These are phyloP conservation scores for Trichocomaceae sp. DNA, from an alignment of 2,329 filamentous ascomycete genomes.

Conservation along the genomic window DNA sequence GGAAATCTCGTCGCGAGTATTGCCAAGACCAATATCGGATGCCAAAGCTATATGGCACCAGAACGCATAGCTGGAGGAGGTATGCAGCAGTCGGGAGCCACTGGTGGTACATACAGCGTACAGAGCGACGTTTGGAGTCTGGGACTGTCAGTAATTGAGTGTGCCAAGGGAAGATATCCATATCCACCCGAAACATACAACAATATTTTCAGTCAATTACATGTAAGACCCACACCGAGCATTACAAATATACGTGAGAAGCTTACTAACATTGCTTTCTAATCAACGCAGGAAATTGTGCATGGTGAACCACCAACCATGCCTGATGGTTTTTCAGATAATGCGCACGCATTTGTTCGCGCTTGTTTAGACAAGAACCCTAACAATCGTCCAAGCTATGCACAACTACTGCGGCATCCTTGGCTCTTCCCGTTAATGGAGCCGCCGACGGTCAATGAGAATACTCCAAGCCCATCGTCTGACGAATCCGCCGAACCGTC, in stretches of 20 bases:
- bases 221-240: conserved; percentile 56
- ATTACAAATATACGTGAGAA: neutral
- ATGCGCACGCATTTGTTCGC: conserved; percentile 77
- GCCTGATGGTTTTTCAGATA: conserved; percentile 71
- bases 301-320: conserved; percentile 92
- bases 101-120: conserved; percentile 83
- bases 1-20: conserved; percentile 96
- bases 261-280: neutral
- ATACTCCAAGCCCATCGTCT: neutral
- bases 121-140: conserved; percentile 98
- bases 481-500: conserved; percentile 25
- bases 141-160: conserved; percentile 91
- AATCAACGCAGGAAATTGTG: conserved; percentile 71
- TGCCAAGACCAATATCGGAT: conserved; percentile 97
- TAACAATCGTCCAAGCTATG: conserved; percentile 86
- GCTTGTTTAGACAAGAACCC: conserved; percentile 90
- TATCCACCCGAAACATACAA: conserved; percentile 97
- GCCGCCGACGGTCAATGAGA: conserved; percentile 45
- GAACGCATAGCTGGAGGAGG: conserved; percentile 88
- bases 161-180: conserved; percentile 86
- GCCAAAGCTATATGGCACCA: conserved; percentile 98
- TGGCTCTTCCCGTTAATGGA: conserved; percentile 76
- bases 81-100: conserved; percentile 62
- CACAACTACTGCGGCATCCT: conserved; percentile 78
- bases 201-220: conserved; percentile 96